Evolutionary conservation across 768 basidiomycete species (phyloP).

Genomic region (Naganishia vaughanmartiniae): DNA sequence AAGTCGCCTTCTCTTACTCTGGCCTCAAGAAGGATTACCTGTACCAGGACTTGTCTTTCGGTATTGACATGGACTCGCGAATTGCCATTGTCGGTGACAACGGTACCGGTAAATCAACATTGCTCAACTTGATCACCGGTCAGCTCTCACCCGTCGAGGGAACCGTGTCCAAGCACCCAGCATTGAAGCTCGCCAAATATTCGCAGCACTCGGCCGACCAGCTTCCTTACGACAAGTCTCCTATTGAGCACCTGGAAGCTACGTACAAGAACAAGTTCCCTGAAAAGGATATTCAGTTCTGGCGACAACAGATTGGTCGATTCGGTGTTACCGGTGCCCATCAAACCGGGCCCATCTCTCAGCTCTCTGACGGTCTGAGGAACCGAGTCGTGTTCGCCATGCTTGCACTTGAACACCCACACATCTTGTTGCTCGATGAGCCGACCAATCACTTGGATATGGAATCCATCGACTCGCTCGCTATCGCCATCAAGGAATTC

Average conservation of each 20-base stretch:
- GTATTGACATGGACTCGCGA: slow-evolving; percentile 73
- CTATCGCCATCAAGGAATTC: slow-evolving; percentile 90
- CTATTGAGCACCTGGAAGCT: slow-evolving; percentile 88
- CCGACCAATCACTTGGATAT: slow-evolving; percentile 96
- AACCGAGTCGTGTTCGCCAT: slow-evolving; percentile 97
- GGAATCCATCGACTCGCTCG: slow-evolving; percentile 95
- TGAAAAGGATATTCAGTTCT: slow-evolving; percentile 89
- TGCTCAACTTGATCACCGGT: slow-evolving; percentile 84
- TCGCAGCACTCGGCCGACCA: slow-evolving; percentile 98
- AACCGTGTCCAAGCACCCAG: slow-evolving; percentile 81
- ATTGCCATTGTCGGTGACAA: slow-evolving; percentile 95
- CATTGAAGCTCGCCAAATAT: slow-evolving; percentile 94
- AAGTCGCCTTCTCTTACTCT: slow-evolving; percentile 92
- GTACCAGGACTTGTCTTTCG: slow-evolving; percentile 85
- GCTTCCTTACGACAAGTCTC: slow-evolving; percentile 84
- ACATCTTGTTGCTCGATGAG: slow-evolving; percentile 69
- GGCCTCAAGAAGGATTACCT: slow-evolving; percentile 83
- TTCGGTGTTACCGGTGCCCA: slow-evolving; percentile 93
- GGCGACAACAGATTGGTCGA: slow-evolving; percentile 89
- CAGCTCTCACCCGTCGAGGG: slow-evolving; percentile 75
- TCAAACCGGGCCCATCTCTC: slow-evolving; percentile 88
- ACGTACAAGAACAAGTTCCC: slow-evolving; percentile 80
- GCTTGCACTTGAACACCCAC: slow-evolving; percentile 95
- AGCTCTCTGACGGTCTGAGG: slow-evolving; percentile 90
- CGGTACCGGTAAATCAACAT: slow-evolving; percentile 89